phyloP scores from a whole-genome alignment of 768 basidiomycete genomes.

The Suillus weaverae region DNA sequence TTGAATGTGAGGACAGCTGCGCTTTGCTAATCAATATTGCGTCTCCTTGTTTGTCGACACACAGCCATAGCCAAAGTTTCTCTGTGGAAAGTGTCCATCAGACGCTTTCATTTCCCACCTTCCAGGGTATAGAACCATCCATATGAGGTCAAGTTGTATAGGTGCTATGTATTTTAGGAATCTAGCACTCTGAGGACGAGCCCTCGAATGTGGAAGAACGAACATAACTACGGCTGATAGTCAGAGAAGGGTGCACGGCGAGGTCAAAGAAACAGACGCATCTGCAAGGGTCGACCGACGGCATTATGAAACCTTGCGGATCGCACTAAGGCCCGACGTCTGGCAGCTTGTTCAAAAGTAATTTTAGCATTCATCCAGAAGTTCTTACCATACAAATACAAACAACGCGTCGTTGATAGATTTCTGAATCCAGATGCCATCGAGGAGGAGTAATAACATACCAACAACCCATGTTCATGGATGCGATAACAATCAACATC shows the following conservation, averaged over 20 bases:
- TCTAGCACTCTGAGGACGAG: neutral
- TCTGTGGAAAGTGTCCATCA: neutral
- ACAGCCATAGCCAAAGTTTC: constrained; percentile 1
- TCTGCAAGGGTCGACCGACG: neutral
- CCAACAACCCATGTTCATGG: neutral
- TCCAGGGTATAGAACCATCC: neutral
- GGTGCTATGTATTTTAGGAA: neutral
- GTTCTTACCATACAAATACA: neutral
- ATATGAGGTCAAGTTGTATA: neutral
- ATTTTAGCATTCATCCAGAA: neutral
- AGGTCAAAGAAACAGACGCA: neutral
- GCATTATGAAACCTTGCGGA: neutral
- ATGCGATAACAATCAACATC: neutral
- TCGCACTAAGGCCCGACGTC: neutral
- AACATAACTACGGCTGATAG: neutral
- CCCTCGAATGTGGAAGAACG: neutral
- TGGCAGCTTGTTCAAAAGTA: neutral
- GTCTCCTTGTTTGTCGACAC: neutral
- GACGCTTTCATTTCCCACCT: neutral
- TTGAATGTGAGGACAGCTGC: neutral
- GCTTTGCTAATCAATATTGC: neutral
- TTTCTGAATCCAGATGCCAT: neutral
- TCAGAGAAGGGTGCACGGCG: neutral
- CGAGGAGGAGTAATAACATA: neutral
- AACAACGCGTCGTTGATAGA: neutral